Evolutionary conservation across 2,329 filamentous ascomycete genomes (phyloP), one percentile per base, ranked within the genome.

Genomic region (Colletotrichum incanum): DNA sequence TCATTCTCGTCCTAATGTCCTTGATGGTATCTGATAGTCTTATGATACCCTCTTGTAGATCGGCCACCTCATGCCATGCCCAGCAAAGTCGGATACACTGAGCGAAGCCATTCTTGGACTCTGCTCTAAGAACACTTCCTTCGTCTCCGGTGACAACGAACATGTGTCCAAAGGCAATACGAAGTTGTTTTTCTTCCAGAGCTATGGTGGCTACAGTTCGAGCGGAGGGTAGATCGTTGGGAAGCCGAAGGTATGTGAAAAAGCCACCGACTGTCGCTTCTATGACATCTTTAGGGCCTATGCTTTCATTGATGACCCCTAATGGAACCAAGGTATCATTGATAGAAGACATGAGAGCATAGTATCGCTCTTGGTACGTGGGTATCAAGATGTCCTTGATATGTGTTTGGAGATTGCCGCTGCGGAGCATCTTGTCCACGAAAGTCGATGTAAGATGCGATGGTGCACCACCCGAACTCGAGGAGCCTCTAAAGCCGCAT

Each of bases 41-140:
- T 77, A 84, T 80, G 6, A 96, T 86, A 0, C 93, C 94, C 76
- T 95, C 92, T 0, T 84, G 86, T 20, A 97, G 81, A 64, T 89
- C 84, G 20, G 86, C 85, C 76, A 92, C 90, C 2, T 91, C 86
- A 79, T 93, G 92, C 90, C 93, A 95, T 7, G 91, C 86, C 80
- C 93, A 95, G 72, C 91, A 94, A 23, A 95, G 79, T 52, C 93
- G 86, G 39, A 95, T 82, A 55, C 88, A 87, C 56, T 85, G 80
- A 28, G 87, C 83, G 78, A 96, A 93, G 39, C 82, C 72, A 20
- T 61, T 23, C 7, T n/a, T 6, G 16, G 31, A 54, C 20, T 67
- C 72, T 3, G 73, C 70, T 31, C 74, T 70, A 39, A 83, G 31
- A 85, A 83, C 18, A 83, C 82, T 12, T 79, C 79, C 80, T 73